Evolutionary conservation across 805 yeast species (phyloP).

Genomic region (Brettanomyces anomalus): DNA sequence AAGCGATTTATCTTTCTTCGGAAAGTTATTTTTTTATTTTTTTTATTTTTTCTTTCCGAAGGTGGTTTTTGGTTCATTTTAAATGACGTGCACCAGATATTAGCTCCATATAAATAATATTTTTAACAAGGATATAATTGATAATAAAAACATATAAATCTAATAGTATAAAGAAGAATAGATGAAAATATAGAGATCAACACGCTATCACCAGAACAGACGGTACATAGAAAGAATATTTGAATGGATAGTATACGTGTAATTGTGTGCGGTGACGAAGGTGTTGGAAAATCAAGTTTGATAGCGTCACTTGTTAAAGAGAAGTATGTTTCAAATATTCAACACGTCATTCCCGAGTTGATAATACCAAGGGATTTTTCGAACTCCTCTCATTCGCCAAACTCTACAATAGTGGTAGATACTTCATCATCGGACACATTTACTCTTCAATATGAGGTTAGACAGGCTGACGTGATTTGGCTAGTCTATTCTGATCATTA

Average conservation of each 20-base stretch:
- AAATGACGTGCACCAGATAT: too few relatives aligned
- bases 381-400: slow-evolving; percentile 44
- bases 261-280: slow-evolving; percentile 91
- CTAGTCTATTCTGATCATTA: slow-evolving; percentile 91
- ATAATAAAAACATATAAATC: too few relatives aligned
- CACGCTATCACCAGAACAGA: too few relatives aligned
- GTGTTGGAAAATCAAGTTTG: slow-evolving; percentile 77
- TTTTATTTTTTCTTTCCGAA: too few relatives aligned
- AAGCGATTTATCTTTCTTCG: too few relatives aligned
- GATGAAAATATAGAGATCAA: too few relatives aligned
- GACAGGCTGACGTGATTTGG: slow-evolving; percentile 87
- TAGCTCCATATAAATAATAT: too few relatives aligned
- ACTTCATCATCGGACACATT: slow-evolving; percentile 62
- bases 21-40: too few relatives aligned
- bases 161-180: too few relatives aligned
- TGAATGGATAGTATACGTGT: slow-evolving; percentile 53
- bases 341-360: slow-evolving; percentile 73
- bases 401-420: slow-evolving; percentile 68
- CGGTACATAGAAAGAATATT: too few relatives aligned
- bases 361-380: slow-evolving; percentile 71
- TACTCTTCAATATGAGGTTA: slow-evolving; percentile 58
- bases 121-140: too few relatives aligned
- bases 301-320: slow-evolving; percentile 79
- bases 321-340: slow-evolving; percentile 66
- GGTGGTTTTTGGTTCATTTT: too few relatives aligned